Evolutionary conservation across 805 yeast species (phyloP), one percentile per base, ranked within the genome.

Genomic region (Kuraishia piskuri): DNA sequence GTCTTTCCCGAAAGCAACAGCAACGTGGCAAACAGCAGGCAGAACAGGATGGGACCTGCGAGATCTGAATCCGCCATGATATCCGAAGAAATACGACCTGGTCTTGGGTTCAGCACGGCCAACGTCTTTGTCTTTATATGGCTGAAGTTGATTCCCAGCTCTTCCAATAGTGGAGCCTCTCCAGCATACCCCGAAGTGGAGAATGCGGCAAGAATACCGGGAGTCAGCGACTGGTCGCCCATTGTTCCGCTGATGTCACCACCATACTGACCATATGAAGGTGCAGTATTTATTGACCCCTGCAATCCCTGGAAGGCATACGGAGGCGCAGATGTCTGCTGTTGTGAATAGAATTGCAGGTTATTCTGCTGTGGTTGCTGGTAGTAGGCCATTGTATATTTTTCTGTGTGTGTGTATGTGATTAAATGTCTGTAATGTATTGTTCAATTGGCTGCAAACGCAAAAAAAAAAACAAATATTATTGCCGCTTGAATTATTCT

Each of bases 1-100:
- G 92, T 88, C 67, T 92, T 94, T 4, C 99, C 98, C 1, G 96
- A 84, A 48, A 91, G 74, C 51, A 92, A 72, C 52, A 94, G 72
- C 56, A 86, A 82, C 0, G 90, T 78, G 21, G 97, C 99, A 65
- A 92, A 92, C 54, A 90, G 68, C 52, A 94, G 72, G 63, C 92
- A 92, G 68, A 92, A 94, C 46, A 94, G 71, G 31, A 94, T 76
- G 1, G 99, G 99, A 1, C 99, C 99, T 0, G 98, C 97, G 59
- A 94, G 75, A 65, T 94, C 99, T 23, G 94, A 78, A 68, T 92
- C 99, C 52, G 84, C 82, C 81, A 89, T 80, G 37, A 84, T 84
- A 60, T 90, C 94, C 45, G 83, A 82, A 50, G 86, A 82, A 20
- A 89, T 75, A 37, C 83, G 78, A 49, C 68, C 68, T 21, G 72